Percentiles rank a stretch among this genome's conserved stretches.
Evolutionary conservation across 2,329 filamentous ascomycete genomes (phyloP).

Genomic region (Talaromyces verruculosus): DNA sequence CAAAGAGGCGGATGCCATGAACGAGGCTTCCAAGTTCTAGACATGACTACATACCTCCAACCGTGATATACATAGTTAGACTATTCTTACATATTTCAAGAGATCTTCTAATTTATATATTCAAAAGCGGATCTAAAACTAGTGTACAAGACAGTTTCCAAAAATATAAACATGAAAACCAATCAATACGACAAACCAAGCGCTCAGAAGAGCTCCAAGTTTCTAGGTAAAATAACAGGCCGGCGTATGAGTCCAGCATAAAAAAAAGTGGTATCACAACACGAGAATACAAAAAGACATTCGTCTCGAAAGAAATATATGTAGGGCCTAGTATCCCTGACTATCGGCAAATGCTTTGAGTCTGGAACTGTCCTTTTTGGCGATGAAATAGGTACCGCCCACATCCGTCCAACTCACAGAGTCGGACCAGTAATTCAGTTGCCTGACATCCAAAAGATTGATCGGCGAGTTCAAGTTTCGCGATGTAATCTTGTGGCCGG

Average conservation of each 20-base stretch:
- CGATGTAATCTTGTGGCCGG: slow-evolving; percentile 70
- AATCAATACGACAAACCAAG: background rate
- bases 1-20: slow-evolving; percentile 84
- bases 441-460: slow-evolving; percentile 75
- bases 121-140: background rate
- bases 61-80: background rate
- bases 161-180: background rate
- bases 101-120: background rate
- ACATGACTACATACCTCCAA: slow-evolving; percentile 26
- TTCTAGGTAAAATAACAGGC: slow-evolving; percentile 3
- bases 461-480: slow-evolving; percentile 77
- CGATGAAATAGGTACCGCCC: slow-evolving; percentile 83
- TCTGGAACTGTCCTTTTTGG: slow-evolving; percentile 67
- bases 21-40: slow-evolving; percentile 55
- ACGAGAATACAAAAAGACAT: slow-evolving; percentile 15
- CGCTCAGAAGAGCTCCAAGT: background rate
- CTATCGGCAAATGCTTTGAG: slow-evolving; percentile 50
- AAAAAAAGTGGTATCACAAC: slow-evolving; percentile 25
- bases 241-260: slow-evolving; percentile 13
- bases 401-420: slow-evolving; percentile 88
- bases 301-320: background rate
- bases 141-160: slow-evolving; percentile 8
- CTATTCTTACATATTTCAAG: background rate
- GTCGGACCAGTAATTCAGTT: slow-evolving; percentile 66
- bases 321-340: background rate